Evolutionary conservation across 768 basidiomycete species (phyloP).

Genomic region (Mycena leptocephala): DNA sequence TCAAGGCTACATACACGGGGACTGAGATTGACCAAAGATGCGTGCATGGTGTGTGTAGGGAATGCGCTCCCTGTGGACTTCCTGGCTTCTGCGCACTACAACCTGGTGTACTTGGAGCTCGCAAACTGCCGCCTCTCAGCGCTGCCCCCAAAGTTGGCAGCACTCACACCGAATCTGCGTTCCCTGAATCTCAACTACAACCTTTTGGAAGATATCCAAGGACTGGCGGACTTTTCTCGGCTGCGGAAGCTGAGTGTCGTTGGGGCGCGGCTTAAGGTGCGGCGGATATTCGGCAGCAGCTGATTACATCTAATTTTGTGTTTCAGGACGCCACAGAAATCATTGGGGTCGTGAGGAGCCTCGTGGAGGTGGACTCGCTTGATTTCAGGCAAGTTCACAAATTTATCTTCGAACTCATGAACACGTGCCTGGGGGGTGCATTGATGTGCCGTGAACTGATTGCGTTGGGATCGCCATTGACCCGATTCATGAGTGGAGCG

Average conservation of each 20-base stretch:
- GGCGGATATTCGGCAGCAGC: too few relatives aligned
- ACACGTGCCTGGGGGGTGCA: too few relatives aligned
- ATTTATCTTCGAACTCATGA: background rate
- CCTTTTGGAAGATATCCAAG: constrained; percentile 83
- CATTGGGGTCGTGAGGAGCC: constrained; percentile 78
- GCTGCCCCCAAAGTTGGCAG: constrained; percentile 80
- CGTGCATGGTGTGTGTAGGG: constrained; percentile 62
- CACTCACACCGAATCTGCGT: constrained; percentile 87
- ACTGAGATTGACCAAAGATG: constrained; percentile 32
- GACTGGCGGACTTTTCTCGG: constrained; percentile 80
- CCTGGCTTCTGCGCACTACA: constrained; percentile 85
- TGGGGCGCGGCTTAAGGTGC: constrained; percentile 79
- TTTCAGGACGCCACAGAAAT: constrained; percentile 74
- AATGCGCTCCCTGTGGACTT: constrained; percentile 78
- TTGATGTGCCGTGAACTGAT: too few relatives aligned
- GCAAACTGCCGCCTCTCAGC: constrained; percentile 86
- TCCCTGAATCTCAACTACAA: constrained; percentile 98
- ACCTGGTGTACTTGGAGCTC: constrained; percentile 92
- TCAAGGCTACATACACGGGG: constrained; percentile 22
- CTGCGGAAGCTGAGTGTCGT: constrained; percentile 91
- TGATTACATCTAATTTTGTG: background rate
- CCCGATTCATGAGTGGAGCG: background rate
- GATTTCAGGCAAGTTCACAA: constrained; percentile 83
- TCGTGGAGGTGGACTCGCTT: constrained; percentile 89
- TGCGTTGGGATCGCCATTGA: too few relatives aligned